Percentiles rank a stretch among this genome's conserved stretches.
Conservation (phyloP, 768 basidiomycete species). For the Pulveroboletus sp. region DNA sequence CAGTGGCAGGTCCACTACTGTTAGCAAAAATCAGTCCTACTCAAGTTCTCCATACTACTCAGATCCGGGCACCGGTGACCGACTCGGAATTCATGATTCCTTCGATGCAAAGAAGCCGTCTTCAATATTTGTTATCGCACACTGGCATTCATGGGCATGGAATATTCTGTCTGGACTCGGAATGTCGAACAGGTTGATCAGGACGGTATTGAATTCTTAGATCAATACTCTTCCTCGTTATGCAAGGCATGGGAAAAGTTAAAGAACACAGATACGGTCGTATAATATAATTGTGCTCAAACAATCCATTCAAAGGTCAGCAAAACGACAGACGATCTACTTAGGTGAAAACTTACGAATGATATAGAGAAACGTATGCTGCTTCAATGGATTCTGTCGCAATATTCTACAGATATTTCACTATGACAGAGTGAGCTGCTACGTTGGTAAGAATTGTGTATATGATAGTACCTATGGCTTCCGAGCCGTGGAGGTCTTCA, state of each 20-base stretch:
- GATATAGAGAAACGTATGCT: conserved; percentile 85
- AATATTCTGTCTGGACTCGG: conserved; percentile 72
- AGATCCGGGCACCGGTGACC: too few relatives aligned
- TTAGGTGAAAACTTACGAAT: conserved; percentile 56
- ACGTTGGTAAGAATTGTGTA: not conserved
- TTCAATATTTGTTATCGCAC: conserved; percentile 78
- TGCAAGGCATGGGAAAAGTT: not conserved
- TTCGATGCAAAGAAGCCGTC: conserved; percentile 46
- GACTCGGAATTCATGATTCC: too few relatives aligned
- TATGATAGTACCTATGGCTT: conserved; percentile 68
- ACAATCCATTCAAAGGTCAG: conserved; percentile 51
- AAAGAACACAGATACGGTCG: conserved; percentile 75
- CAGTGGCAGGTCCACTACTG: too few relatives aligned
- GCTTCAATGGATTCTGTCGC: conserved; percentile 75
- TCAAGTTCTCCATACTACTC: too few relatives aligned
- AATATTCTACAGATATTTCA: conserved; percentile 80
- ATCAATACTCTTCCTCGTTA: not conserved
- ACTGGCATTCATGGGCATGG: too few relatives aligned
- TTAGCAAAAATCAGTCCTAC: too few relatives aligned
- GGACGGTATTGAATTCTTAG: conserved; percentile 83
- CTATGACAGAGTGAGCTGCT: not conserved
- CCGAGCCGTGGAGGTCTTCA: conserved; percentile 84
- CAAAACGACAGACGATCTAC: not conserved
- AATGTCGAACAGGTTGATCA: conserved; percentile 56
- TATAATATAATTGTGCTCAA: conserved; percentile 85